phyloP scores from a whole-genome alignment of 1,284 basidiomycete species.

The Ceratobasidium sp. region DNA sequence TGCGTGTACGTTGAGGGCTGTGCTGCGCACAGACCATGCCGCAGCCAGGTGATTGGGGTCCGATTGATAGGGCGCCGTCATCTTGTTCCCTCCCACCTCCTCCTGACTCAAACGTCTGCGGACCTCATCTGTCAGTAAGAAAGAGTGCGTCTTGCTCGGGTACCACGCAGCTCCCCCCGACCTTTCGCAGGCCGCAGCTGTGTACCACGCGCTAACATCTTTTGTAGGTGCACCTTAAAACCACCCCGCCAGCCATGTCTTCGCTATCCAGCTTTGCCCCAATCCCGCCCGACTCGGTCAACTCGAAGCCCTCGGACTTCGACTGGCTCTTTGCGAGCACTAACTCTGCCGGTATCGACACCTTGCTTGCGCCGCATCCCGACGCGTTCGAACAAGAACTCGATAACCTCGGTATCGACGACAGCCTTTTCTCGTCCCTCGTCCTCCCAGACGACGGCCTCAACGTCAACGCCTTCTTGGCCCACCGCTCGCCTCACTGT shows the following conservation, averaged over 20 bases:
- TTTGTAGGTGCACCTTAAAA: conserved; percentile 18
- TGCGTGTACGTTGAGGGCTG: conserved; percentile 4
- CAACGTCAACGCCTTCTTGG: conserved; percentile 43
- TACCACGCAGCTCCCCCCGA: conserved; percentile 30
- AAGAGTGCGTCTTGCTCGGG: conserved; percentile 8
- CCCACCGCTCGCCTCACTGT: conserved; percentile 62
- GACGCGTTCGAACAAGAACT: conserved; percentile 84
- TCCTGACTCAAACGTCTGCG: conserved; percentile 32
- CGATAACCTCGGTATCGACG: conserved; percentile 68
- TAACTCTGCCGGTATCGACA: conserved; percentile 57
- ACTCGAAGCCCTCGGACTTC: conserved; percentile 52
- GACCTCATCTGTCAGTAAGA: conserved; percentile 28
- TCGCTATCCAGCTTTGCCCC: conserved; percentile 29
- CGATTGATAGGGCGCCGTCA: conserved; percentile 26
- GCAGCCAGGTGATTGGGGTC: conserved; percentile 19
- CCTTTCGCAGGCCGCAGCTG: conserved; percentile 29
- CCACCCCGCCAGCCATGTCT: conserved; percentile 42
- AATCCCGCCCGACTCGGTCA: conserved; percentile 40
- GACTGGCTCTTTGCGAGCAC: conserved; percentile 72
- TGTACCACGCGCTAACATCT: conserved; percentile 30
- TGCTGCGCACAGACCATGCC: conserved; percentile 37
- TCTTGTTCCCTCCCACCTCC: conserved; percentile 36
- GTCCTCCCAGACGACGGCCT: conserved; percentile 70
- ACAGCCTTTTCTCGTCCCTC: conserved; percentile 56
- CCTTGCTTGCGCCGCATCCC: conserved; percentile 76